phyloP scores from a whole-genome alignment of 331 rosid species.

The Quercus phellos region DNA sequence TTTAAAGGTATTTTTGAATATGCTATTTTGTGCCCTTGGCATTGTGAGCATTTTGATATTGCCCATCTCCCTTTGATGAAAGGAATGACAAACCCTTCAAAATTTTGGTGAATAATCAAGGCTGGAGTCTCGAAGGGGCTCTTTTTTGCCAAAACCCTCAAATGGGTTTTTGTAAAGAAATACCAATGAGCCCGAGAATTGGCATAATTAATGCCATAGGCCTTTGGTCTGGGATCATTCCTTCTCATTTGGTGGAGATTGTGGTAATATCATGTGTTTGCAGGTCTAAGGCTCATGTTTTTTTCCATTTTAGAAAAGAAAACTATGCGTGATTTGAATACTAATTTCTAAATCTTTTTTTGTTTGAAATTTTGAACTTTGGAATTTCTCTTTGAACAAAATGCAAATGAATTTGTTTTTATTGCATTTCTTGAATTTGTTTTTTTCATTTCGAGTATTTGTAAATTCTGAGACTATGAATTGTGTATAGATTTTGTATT shows the following conservation, averaged over 20 bases:
- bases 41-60: not conserved
- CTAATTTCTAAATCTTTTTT: not conserved
- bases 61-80: conserved; percentile 13
- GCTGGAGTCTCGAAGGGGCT: conserved; percentile 81
- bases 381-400: not conserved
- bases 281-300: not conserved
- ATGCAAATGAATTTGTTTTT: not conserved
- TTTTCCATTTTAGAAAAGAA: too few species aligned
- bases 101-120: conserved; percentile 49
- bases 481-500: not conserved
- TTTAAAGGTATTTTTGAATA: not conserved
- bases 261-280: conserved; percentile 6
- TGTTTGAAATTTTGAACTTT: not conserved
- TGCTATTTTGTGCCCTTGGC: not conserved
- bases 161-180: conserved; percentile 58
- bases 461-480: not conserved
- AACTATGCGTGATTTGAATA: not conserved
- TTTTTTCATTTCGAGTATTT: not conserved
- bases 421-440: not conserved
- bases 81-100: conserved; percentile 38
- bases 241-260: conserved; percentile 16
- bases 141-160: conserved; percentile 33
- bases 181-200: conserved; percentile 81
- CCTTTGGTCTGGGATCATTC: conserved; percentile 76
- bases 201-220: conserved; percentile 77